Base-by-base conservation (phyloP, 2,329 filamentous ascomycete species). In the Cadophora malorum region DNA sequence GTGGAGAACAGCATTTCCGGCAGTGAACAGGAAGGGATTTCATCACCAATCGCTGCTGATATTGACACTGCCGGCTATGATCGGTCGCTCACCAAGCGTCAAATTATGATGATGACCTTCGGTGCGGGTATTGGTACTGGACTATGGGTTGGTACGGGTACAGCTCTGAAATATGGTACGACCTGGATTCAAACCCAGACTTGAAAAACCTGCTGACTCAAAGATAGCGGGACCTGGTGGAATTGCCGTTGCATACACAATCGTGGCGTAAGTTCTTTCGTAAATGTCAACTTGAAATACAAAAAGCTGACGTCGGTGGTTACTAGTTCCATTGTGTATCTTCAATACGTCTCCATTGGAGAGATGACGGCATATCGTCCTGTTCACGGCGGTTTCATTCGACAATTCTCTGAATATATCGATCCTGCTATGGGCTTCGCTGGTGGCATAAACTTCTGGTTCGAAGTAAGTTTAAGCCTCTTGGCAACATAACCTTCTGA, bases 381-480 rank as follows among this genome's bases (percentile, higher is more conserved):
- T 0, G 82, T 88, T 67, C 86, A 86, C 67, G 87, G 87, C 56
- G 86, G 85, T 69, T 88, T 89, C 77, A 87, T 85, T 75, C 84
- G 83, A n/a, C 88, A 88, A 71, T 81, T 85, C 35, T 81, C 84
- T 61, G 84, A 86, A 59, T 89, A 89, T 71, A 79, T 88, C 67
- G 86, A 88, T 71, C 86, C 86, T 31, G 82, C 86, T 12, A 45
- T 81, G 76, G 83, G 83, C 12, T 85, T 85, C 59, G 83, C 83
- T 33, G 80, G 83, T 69, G 84, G 84, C 35, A 84, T 82, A 82
- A 81, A 85, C 70, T 85, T 85, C 60, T 81, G 81, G 8, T 52
- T 52, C 49, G n/a, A 25, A 21, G n/a, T 21, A 21, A 16, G 49
- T 52, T 52, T n/a, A 9, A 8, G 8, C 10, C 8, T 52, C 16